A percentile compares a stretch with the other conserved stretches of the same genome.
phyloP scores from a whole-genome alignment of 352 stramenopile genomes.

The Pythium chondricola region DNA sequence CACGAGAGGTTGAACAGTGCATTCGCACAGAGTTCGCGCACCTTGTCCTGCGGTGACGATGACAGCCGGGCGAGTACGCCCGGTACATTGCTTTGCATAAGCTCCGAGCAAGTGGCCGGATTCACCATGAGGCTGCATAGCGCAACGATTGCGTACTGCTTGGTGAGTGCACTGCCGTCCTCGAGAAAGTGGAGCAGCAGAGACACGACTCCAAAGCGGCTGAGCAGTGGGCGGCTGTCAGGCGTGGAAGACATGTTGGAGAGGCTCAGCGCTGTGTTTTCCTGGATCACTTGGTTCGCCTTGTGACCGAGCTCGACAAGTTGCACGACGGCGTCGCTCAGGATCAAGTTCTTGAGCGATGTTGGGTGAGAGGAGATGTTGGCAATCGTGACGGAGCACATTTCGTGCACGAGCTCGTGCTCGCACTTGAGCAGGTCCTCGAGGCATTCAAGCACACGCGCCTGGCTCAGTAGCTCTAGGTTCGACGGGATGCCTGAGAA shows the following conservation, averaged over 20 bases:
- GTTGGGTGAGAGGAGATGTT: slow-evolving; percentile 65
- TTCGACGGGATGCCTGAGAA: slow-evolving; percentile 69
- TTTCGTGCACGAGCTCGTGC: slow-evolving; percentile 55
- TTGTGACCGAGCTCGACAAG: slow-evolving; percentile 56
- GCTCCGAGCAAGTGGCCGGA: slow-evolving; percentile 41
- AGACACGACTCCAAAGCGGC: slow-evolving; percentile 57
- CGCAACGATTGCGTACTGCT: slow-evolving; percentile 64
- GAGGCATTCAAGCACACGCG: slow-evolving; percentile 62
- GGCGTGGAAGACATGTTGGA: slow-evolving; percentile 64
- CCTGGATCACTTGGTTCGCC: slow-evolving; percentile 43
- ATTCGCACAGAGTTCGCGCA: slow-evolving; percentile 67
- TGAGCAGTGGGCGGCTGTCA: slow-evolving; percentile 52
- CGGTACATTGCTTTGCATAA: slow-evolving; percentile 66
- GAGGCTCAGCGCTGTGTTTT: slow-evolving; percentile 69
- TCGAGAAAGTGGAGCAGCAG: slow-evolving; percentile 66
- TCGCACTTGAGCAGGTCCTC: slow-evolving; percentile 71
- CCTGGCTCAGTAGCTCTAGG: slow-evolving; percentile 58
- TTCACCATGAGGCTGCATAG: slow-evolving; percentile 66
- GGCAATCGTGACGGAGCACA: slow-evolving; percentile 63
- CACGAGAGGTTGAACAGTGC: slow-evolving; percentile 79
- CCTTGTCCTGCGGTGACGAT: slow-evolving; percentile 33
- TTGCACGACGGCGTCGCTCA: slow-evolving; percentile 57
- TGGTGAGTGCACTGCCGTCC: slow-evolving; percentile 36
- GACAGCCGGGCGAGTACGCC: slow-evolving; percentile 46
- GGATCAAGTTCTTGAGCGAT: slow-evolving; percentile 58